Conservation (phyloP, 1,284 basidiomycete species). For the Trichosporon inkin region DNA sequence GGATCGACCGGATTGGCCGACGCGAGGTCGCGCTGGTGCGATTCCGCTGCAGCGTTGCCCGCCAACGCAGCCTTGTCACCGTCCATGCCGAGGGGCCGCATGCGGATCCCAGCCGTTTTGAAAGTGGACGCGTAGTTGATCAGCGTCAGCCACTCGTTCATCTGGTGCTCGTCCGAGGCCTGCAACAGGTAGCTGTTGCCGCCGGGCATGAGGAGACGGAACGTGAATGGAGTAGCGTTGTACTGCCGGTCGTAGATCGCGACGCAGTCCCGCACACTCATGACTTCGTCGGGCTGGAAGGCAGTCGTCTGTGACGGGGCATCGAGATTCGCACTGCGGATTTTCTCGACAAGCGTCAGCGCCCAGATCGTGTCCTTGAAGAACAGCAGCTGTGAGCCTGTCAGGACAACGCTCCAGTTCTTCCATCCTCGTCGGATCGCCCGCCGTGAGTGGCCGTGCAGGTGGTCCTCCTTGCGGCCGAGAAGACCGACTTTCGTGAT, state of each 20-base stretch:
- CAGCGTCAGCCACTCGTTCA: conserved; percentile 85
- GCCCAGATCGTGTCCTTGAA: conserved; percentile 80
- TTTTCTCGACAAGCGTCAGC: conserved; percentile 58
- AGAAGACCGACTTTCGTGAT: conserved; percentile 79
- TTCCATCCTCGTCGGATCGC: conserved; percentile 71
- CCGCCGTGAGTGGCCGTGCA: background rate
- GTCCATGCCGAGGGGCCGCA: conserved; percentile 69
- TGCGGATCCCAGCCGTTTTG: conserved; percentile 76
- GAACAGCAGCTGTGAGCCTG: conserved; percentile 84
- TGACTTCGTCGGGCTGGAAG: conserved; percentile 80
- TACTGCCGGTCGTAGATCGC: conserved; percentile 76
- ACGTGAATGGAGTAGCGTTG: conserved; percentile 67
- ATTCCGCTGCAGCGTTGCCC: conserved; percentile 75
- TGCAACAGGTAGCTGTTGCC: conserved; percentile 75
- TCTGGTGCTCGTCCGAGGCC: conserved; percentile 64
- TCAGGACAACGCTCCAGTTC: conserved; percentile 77
- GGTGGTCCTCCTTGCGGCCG: conserved; percentile 60
- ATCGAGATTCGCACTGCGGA: conserved; percentile 39
- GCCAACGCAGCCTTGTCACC: conserved; percentile 67
- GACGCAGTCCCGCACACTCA: conserved; percentile 71
- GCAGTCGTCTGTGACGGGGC: conserved; percentile 55
- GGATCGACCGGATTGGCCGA: background rate
- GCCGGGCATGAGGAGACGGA: conserved; percentile 72
- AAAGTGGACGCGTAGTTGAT: conserved; percentile 95
- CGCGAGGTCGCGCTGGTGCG: conserved; percentile 54